Evolutionary conservation across 805 yeast species (phyloP).

Genomic region (Tetrapisispora iriomotensis): DNA sequence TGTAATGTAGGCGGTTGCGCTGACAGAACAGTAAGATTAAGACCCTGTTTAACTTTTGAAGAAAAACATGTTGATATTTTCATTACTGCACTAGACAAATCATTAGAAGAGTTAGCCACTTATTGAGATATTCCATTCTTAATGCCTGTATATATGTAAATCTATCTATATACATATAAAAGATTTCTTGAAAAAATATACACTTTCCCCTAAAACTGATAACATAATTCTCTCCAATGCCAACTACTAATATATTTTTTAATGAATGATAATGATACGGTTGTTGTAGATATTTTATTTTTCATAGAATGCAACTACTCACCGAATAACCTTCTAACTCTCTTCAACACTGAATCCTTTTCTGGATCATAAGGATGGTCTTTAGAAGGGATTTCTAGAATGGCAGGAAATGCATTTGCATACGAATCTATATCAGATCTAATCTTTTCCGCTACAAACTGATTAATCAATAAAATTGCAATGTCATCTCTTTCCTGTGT

Average conservation of each 20-base stretch:
- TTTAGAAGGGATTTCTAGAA: conserved; percentile 93
- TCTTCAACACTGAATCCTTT: conserved; percentile 88
- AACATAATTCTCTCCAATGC: no score
- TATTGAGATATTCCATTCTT: no score
- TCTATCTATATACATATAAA: no score
- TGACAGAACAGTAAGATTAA: conserved; percentile 45
- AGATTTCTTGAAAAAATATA: no score
- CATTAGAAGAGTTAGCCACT: conserved; percentile 18
- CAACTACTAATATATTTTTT: no score
- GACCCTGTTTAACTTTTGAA: conserved; percentile 57
- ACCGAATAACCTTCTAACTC: conserved; percentile 91
- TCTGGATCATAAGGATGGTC: conserved; percentile 99
- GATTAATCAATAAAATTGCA: conserved; percentile 87
- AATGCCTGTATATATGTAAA: no score
- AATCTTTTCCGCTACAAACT: conserved; percentile 86
- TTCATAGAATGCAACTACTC: conserved; percentile 42
- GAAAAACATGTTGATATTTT: conserved; percentile 52
- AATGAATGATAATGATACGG: no score
- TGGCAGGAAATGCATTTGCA: conserved; percentile 90
- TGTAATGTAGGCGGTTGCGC: conserved; percentile 65
- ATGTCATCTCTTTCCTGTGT: conserved; percentile 74
- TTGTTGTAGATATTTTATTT: no score
- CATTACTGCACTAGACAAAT: conserved; percentile 32
- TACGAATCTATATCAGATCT: conserved; percentile 73
- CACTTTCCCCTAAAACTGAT: no score